phyloP scores from a whole-genome alignment of 495 filamentous ascomycete genomes.

The Sporormia fimetaria region DNA sequence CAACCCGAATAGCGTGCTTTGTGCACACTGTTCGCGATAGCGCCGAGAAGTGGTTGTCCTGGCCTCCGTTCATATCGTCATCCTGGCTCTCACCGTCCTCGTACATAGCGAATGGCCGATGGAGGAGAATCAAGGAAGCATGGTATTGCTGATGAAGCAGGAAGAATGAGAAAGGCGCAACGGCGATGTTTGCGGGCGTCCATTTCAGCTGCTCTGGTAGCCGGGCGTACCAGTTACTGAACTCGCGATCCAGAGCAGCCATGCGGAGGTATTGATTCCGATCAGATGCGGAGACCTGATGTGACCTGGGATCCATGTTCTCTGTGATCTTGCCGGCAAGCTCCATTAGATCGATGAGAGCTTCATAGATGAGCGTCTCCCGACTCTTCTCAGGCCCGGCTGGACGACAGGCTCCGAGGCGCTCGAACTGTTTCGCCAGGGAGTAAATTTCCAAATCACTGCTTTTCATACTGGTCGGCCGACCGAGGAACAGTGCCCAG shows the following conservation, averaged over 20 bases:
- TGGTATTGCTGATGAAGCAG: constrained; percentile 45
- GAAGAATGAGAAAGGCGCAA: constrained; percentile 42
- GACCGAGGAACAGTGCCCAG: constrained; percentile 42
- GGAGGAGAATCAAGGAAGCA: constrained; percentile 39
- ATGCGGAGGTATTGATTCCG: constrained; percentile 38
- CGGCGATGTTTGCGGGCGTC: constrained; percentile 39
- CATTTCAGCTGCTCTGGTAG: constrained; percentile 39
- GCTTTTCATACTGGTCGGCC: constrained; percentile 42
- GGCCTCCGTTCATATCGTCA: constrained; percentile 24
- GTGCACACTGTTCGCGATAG: constrained; percentile 41
- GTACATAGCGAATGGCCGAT: constrained; percentile 41
- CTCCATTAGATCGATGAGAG: constrained; percentile 41
- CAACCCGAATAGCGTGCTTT: constrained; percentile 40
- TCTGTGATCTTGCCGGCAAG: constrained; percentile 42
- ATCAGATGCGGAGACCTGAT: constrained; percentile 29
- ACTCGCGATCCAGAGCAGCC: constrained; percentile 38
- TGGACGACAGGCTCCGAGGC: constrained; percentile 26
- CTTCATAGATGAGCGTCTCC: constrained; percentile 37
- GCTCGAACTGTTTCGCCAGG: constrained; percentile 33
- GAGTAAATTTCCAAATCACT: constrained; percentile 39
- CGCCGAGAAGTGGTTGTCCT: constrained; percentile 34
- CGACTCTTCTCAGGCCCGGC: constrained; percentile 29
- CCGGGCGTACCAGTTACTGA: constrained; percentile 42
- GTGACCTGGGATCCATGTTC: constrained; percentile 24
- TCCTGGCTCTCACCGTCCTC: constrained; percentile 25